These are phyloP conservation scores for Chlamydomonas sphaeroides DNA, from an alignment of 139 green algal species.

Conservation along the genomic window DNA sequence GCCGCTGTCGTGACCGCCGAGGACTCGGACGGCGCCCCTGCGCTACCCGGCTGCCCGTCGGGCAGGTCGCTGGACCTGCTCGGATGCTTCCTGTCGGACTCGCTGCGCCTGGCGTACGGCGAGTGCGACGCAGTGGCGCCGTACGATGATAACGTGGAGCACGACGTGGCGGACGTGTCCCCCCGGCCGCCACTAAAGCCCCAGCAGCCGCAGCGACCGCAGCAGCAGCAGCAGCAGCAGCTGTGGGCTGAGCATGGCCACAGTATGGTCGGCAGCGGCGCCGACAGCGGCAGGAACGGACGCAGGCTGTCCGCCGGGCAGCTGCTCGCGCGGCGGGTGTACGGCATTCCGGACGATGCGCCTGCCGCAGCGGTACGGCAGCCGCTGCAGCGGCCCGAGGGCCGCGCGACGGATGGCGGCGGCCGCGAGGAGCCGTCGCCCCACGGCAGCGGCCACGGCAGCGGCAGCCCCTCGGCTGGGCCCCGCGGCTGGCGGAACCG, in stretches of 20 bases:
- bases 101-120: background rate
- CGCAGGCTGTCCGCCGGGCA: constrained; percentile 17
- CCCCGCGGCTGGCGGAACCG: background rate
- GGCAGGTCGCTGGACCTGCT: background rate
- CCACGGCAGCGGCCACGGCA: background rate
- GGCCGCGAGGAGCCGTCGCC: no score
- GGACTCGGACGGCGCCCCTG: background rate
- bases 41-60: background rate
- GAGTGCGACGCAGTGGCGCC: background rate
- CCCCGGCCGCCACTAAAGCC: background rate
- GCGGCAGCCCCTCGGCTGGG: background rate
- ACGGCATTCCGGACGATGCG: background rate
- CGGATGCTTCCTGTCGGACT: constrained; percentile 20
- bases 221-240: background rate
- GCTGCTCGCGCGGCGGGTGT: constrained; percentile 1
- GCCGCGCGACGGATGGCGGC: background rate
- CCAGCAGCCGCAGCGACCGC: background rate
- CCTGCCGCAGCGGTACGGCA: no score
- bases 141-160: background rate
- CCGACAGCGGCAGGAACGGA: background rate
- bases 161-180: background rate
- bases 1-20: background rate
- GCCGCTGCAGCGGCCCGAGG: no score
- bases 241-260: background rate
- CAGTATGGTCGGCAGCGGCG: background rate